phyloP scores from a whole-genome alignment of 2,329 filamentous ascomycete species.

The Xenoacremonium recifei region DNA sequence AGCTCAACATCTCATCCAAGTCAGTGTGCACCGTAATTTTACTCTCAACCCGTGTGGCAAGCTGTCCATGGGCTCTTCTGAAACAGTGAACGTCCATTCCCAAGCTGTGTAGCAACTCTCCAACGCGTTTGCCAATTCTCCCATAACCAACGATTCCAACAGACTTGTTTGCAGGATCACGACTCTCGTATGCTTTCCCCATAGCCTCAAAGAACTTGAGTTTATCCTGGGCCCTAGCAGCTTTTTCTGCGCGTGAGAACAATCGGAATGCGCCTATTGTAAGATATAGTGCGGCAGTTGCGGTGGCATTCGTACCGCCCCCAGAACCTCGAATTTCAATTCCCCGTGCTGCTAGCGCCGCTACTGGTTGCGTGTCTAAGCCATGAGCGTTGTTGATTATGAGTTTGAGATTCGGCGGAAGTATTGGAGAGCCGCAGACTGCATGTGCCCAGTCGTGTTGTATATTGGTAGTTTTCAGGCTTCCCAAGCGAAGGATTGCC shows the following conservation, averaged over 20 bases:
- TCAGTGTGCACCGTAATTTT: not conserved
- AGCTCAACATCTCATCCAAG: not conserved
- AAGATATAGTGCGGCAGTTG: not conserved
- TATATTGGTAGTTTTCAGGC: not conserved
- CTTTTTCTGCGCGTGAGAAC: not conserved
- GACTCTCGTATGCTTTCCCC: not conserved
- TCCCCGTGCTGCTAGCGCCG: not conserved
- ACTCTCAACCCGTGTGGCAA: not conserved
- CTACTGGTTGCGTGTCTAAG: not conserved
- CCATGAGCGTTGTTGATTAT: not conserved
- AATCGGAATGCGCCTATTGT: not conserved
- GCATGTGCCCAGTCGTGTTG: not conserved
- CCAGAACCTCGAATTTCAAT: not conserved
- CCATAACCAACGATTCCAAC: not conserved
- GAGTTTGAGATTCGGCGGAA: not conserved
- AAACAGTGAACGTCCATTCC: not conserved
- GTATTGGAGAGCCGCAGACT: not conserved
- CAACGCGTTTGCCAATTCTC: not conserved
- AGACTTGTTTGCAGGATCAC: not conserved
- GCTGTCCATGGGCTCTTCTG: not conserved
- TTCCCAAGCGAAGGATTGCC: not conserved
- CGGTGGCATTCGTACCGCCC: not conserved
- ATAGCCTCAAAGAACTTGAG: not conserved
- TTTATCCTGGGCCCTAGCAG: not conserved
- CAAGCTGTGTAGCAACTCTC: not conserved